phyloP scores from a whole-genome alignment of 768 basidiomycete genomes.

The Cystobasidium ongulense region DNA sequence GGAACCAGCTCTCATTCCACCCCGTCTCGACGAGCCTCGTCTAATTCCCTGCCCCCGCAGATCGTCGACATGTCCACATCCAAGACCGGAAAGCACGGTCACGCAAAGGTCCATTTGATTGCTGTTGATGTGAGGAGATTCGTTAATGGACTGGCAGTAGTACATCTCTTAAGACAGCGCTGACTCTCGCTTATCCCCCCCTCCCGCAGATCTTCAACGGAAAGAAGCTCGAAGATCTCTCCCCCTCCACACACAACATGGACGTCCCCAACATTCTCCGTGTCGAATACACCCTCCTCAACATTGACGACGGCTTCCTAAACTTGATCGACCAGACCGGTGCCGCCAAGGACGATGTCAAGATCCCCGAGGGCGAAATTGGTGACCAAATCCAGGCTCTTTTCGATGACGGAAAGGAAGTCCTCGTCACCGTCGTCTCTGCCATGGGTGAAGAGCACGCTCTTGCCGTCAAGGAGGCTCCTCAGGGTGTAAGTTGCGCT shows the following conservation, averaged over 20 bases:
- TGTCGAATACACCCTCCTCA: slow-evolving; percentile 80
- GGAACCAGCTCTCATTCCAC: too few relatives aligned
- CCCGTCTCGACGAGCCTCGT: too few relatives aligned
- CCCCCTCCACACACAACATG: slow-evolving; percentile 98
- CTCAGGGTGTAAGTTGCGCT: slow-evolving; percentile 50
- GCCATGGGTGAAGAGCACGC: slow-evolving; percentile 93
- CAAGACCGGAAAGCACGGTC: slow-evolving; percentile 99
- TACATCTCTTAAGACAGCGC: slow-evolving; percentile 27
- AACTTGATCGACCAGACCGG: slow-evolving; percentile 85
- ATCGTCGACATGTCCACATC: slow-evolving; percentile 99
- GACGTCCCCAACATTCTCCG: slow-evolving; percentile 91
- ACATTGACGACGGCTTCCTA: slow-evolving; percentile 45
- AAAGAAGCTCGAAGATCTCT: slow-evolving; percentile 80
- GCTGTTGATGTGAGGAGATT: slow-evolving; percentile 93
- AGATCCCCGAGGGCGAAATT: slow-evolving; percentile 74
- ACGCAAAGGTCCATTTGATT: slow-evolving; percentile 97
- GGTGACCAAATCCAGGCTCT: slow-evolving; percentile 60
- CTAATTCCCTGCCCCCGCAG: slow-evolving; percentile 35
- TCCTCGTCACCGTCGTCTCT: slow-evolving; percentile 57
- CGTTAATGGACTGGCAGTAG: too few relatives aligned
- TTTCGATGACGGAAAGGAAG: slow-evolving; percentile 79
- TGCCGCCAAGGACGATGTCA: slow-evolving; percentile 65
- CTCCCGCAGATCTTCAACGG: slow-evolving; percentile 81
- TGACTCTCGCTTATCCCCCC: not conserved
- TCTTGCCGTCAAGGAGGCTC: slow-evolving; percentile 81